phyloP scores from a whole-genome alignment of 23 red algal genomes.

The Gracilariopsis chorda region DNA sequence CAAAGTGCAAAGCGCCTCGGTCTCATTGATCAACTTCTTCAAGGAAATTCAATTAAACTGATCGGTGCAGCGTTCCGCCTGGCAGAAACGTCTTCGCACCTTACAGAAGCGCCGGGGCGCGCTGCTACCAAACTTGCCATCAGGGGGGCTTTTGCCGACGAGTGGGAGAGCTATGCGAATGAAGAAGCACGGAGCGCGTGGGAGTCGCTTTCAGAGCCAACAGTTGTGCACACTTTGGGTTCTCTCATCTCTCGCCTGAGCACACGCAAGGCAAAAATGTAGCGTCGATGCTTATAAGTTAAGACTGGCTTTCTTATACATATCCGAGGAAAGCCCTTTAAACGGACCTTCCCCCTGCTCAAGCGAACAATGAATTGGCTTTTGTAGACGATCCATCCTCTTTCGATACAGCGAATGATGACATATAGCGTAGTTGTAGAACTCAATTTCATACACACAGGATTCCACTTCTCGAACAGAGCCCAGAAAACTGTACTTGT shows the following conservation, averaged over 20 bases:
- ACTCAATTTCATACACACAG: constrained; percentile 85
- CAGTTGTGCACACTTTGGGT: not conserved
- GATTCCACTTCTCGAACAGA: constrained; percentile 66
- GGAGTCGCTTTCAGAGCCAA: constrained; percentile 15
- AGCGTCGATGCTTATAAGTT: constrained; percentile 18
- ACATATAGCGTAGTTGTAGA: constrained; percentile 74
- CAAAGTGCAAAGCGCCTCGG: constrained; percentile 9
- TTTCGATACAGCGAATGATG: constrained; percentile 42
- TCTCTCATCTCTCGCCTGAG: constrained; percentile 13
- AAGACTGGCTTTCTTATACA: constrained; percentile 46
- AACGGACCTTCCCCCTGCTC: constrained; percentile 39
- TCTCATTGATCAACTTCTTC: constrained; percentile 31
- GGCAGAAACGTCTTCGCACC: not conserved
- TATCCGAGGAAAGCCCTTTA: constrained; percentile 12
- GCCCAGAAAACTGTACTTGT: constrained; percentile 22
- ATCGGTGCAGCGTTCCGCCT: not conserved
- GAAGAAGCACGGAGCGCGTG: constrained; percentile 46
- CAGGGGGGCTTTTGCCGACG: constrained; percentile 29
- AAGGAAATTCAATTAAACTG: not conserved
- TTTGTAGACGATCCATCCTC: not conserved
- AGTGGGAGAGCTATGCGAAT: constrained; percentile 49
- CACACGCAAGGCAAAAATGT: not conserved
- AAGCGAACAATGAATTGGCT: constrained; percentile 52
- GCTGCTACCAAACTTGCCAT: constrained; percentile 44
- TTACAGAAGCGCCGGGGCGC: not conserved